Evolutionary conservation across 2,329 filamentous ascomycete species (phyloP).

Genomic region (Annulohypoxylon truncatum): DNA sequence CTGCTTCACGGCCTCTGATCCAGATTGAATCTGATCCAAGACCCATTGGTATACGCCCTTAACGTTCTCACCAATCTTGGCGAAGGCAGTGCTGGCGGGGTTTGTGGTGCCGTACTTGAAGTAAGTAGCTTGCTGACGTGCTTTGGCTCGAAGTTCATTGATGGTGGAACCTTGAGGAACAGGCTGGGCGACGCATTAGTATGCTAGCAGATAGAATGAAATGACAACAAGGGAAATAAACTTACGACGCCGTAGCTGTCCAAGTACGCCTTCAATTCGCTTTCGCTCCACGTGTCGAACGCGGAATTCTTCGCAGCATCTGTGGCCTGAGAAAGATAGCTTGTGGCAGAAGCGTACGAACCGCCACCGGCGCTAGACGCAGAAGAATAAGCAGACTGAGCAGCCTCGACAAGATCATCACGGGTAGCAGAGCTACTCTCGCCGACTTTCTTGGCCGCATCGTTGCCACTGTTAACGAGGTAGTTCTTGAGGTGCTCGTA

Average conservation of each 20-base stretch:
- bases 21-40: constrained; percentile 60
- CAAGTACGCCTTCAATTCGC: constrained; percentile 81
- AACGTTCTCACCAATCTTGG: constrained; percentile 67
- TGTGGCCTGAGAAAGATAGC: constrained; percentile 74
- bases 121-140: constrained; percentile 78
- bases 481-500: constrained; percentile 75
- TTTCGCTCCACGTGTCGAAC: constrained; percentile 80
- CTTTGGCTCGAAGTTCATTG: constrained; percentile 77
- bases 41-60: constrained; percentile 65
- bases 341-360: constrained; percentile 75
- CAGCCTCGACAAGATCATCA: constrained; percentile 77
- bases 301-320: constrained; percentile 71
- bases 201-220: neutral
- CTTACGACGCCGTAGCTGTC: constrained; percentile 79
- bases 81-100: constrained; percentile 73
- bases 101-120: constrained; percentile 80
- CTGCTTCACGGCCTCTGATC: constrained; percentile 61
- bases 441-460: constrained; percentile 67
- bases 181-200: constrained; percentile 45
- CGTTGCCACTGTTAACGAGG: constrained; percentile 63
- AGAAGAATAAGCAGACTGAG: constrained; percentile 69
- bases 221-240: neutral
- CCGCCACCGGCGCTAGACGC: constrained; percentile 69
- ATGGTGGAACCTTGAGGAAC: constrained; percentile 74
- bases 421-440: constrained; percentile 74